These are phyloP conservation scores for Peltaster fructicola DNA, from an alignment of 2,329 filamentous ascomycete genomes.

Conservation along the genomic window DNA sequence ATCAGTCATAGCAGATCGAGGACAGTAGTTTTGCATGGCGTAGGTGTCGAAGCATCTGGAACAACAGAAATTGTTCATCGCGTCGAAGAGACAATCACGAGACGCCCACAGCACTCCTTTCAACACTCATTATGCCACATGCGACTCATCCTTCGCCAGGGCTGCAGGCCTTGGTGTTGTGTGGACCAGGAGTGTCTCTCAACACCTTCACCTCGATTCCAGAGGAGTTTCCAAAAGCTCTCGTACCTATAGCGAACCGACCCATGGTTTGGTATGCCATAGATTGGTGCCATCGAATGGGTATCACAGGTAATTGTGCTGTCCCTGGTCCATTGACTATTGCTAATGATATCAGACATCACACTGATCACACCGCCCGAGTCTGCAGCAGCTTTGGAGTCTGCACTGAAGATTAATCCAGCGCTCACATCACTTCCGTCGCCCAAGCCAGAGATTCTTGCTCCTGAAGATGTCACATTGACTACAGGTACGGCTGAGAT, in stretches of 20 bases:
- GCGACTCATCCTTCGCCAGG: constrained; percentile 57
- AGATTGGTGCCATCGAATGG: constrained; percentile 69
- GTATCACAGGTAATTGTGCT: constrained; percentile 43
- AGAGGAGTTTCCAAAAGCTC: constrained; percentile 64
- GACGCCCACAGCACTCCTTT: neutral
- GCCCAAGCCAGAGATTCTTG: constrained; percentile 57
- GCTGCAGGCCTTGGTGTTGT: constrained; percentile 69
- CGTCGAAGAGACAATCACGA: too few relatives aligned
- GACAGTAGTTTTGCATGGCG: too few relatives aligned
- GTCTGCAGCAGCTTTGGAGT: constrained; percentile 47
- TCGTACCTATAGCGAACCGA: constrained; percentile 65
- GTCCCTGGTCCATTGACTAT: neutral
- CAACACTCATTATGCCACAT: constrained; percentile 45
- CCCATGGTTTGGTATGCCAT: constrained; percentile 85
- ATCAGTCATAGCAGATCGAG: too few relatives aligned
- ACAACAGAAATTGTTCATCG: too few relatives aligned
- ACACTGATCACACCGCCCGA: constrained; percentile 39
- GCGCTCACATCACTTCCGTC: constrained; percentile 55
- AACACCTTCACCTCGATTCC: constrained; percentile 68
- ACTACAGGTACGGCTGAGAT: constrained; percentile 83
- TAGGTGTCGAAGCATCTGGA: too few relatives aligned
- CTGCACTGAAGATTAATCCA: constrained; percentile 60
- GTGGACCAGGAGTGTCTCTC: constrained; percentile 65
- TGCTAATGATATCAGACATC: constrained; percentile 21
- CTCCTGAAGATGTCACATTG: constrained; percentile 57